Base-by-base conservation (phyloP, 768 basidiomycete species). In the Tubosaeta sp. region DNA sequence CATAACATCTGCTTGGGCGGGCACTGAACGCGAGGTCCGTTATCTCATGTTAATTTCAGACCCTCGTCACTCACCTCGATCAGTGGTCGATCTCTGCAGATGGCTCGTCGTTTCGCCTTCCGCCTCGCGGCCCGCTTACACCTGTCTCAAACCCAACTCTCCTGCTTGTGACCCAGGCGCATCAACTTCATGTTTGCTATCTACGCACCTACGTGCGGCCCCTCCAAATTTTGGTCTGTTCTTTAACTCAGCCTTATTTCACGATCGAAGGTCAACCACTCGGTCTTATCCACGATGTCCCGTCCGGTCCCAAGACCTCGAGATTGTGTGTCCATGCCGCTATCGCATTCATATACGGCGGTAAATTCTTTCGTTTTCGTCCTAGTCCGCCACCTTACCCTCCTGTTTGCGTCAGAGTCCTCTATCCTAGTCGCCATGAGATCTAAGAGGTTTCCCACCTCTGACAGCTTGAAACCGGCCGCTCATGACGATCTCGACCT, bases 371-470 rank as follows among this genome's bases (percentile, higher is more conserved):
- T 16, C 13, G 3, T 27, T 12, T 7, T 35, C 35, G 7, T 17
- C 25, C 9, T 13, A 13, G 6, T 7, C 42, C 25, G 26, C 0
- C 3, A 3, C 43, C 45, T 62, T 27, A 55, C 33, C 52, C 26
- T 38, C 47, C 31, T 51, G 45, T 54, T 29, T 51, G 34, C 22
- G 10, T 34, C 58, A 85, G 86, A 87, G 42, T 62, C 71, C 10
- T 73, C 82, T 9, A 71, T 88, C 31, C 46, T 87, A 37, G 68
- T 89, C 25, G 87, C 87, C 11, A 85, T 80, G 59, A 78, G 83
- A 48, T 81, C 84, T 16, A 74, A 73, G 54, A 67, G 76, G 37
- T 70, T 76, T 44, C 85, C 84, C 12, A 58, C 62, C 32, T 51
- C 65, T 25, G 69, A 71, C 37, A 60, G 59, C 53, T 53, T 69